Percentiles rank a stretch among this genome's conserved stretches.
These are phyloP conservation scores for Nepenthes mirabilis DNA, from an alignment of 148 eudicot genomes.

Conservation along the genomic window DNA sequence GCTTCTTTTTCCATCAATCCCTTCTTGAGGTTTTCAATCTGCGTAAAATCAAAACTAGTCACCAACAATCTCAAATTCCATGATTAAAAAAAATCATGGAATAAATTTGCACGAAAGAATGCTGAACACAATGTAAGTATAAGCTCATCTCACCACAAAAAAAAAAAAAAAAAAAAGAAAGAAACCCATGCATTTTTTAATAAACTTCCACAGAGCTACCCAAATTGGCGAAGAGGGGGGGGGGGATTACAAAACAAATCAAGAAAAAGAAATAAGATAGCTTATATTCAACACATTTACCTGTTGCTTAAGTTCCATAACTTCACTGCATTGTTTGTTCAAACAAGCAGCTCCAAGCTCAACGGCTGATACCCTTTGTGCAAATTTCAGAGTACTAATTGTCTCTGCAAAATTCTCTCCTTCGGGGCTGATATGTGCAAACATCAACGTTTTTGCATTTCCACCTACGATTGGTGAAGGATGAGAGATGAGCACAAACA, in stretches of 20 bases:
- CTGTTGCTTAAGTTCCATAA: constrained; percentile 66
- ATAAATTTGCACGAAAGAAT: too few relatives aligned
- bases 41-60: constrained; percentile 10
- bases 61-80: background rate
- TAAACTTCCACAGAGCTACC: too few relatives aligned
- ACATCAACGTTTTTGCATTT: constrained; percentile 74
- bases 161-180: too few relatives aligned
- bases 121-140: too few relatives aligned
- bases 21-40: constrained; percentile 71
- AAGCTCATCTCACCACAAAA: too few relatives aligned
- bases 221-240: too few relatives aligned
- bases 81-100: too few relatives aligned
- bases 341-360: constrained; percentile 71
- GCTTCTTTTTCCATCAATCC: constrained; percentile 37
- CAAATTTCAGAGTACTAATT: constrained; percentile 64
- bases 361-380: constrained; percentile 70
- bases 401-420: constrained; percentile 58
- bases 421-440: constrained; percentile 88
- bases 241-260: too few relatives aligned
- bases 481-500: background rate
- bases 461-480: constrained; percentile 32
- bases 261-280: too few relatives aligned
- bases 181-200: too few relatives aligned
- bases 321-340: constrained; percentile 61
- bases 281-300: constrained; percentile 11